Conservation (phyloP, 2,329 filamentous ascomycete species). For the Xylaria sp. region DNA sequence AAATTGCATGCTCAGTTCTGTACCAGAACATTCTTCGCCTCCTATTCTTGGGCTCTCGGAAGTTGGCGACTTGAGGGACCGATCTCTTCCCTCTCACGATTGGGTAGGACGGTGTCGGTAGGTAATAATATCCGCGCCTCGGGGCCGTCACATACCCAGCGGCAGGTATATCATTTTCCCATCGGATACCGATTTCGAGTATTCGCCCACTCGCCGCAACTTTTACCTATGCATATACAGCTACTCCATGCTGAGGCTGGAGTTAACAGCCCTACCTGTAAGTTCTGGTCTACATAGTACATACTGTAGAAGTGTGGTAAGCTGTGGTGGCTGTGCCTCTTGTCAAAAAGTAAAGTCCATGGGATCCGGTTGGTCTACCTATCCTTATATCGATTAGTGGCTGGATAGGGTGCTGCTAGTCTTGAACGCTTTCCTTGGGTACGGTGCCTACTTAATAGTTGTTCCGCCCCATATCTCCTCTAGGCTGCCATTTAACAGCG, state of each 20-base stretch:
- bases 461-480: constrained; percentile 21
- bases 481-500: constrained; percentile 37
- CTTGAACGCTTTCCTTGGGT: background rate
- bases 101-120: background rate
- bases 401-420: constrained; percentile 2
- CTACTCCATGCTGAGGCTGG: background rate
- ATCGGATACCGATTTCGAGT: too few relatives aligned
- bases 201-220: too few relatives aligned
- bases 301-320: too few relatives aligned
- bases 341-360: constrained; percentile 8
- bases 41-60: constrained; percentile 10
- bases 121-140: background rate
- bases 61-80: background rate
- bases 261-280: background rate
- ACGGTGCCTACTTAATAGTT: background rate
- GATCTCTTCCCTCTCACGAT: background rate
- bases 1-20: background rate
- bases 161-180: too few relatives aligned
- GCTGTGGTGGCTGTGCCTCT: constrained; percentile 30
- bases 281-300: background rate
- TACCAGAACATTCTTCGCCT: background rate
- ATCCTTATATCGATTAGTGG: constrained; percentile 5
- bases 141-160: background rate
- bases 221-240: background rate
- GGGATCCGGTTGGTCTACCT: constrained; percentile 31